Conservation (phyloP, 495 filamentous ascomycete genomes). For the Penicillium pancosmium region DNA sequence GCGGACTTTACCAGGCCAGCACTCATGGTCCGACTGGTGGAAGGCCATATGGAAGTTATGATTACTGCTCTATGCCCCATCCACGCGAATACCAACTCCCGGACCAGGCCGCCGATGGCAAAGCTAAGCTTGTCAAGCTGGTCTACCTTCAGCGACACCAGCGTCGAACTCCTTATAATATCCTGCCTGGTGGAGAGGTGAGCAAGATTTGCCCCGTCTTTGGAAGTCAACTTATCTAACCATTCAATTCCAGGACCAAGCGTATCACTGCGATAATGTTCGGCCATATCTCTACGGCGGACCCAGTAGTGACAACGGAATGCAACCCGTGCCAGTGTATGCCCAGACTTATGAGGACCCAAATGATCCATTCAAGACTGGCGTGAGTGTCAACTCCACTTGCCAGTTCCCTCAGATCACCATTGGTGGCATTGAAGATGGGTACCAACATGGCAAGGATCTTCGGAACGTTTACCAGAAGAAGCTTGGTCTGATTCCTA, state of each 20-base stretch:
- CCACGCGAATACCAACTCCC: constrained; percentile 42
- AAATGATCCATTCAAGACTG: constrained; percentile 38
- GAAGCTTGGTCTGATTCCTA: constrained; percentile 37
- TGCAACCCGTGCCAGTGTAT: constrained; percentile 40
- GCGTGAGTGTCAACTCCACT: constrained; percentile 41
- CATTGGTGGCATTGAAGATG: constrained; percentile 45
- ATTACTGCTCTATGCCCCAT: constrained; percentile 52
- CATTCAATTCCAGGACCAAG: constrained; percentile 36
- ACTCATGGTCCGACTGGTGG: constrained; percentile 31
- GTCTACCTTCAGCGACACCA: constrained; percentile 50
- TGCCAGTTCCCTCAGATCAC: constrained; percentile 51
- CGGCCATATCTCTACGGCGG: constrained; percentile 44
- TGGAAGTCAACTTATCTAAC: not conserved
- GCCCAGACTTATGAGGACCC: constrained; percentile 45
- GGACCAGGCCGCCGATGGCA: constrained; percentile 27
- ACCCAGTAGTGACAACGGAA: constrained; percentile 18
- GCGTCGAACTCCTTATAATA: constrained; percentile 45
- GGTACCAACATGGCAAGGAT: constrained; percentile 46
- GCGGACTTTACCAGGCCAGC: constrained; percentile 42
- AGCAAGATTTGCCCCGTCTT: not conserved
- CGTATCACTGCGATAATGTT: constrained; percentile 44
- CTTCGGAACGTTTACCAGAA: constrained; percentile 42
- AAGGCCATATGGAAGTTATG: constrained; percentile 34
- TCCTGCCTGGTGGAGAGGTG: constrained; percentile 46
- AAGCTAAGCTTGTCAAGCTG: constrained; percentile 40